Evolutionary conservation across 768 basidiomycete genomes (phyloP), one percentile per base, ranked within the genome.

Genomic region (Xerocomellus dryophilus): DNA sequence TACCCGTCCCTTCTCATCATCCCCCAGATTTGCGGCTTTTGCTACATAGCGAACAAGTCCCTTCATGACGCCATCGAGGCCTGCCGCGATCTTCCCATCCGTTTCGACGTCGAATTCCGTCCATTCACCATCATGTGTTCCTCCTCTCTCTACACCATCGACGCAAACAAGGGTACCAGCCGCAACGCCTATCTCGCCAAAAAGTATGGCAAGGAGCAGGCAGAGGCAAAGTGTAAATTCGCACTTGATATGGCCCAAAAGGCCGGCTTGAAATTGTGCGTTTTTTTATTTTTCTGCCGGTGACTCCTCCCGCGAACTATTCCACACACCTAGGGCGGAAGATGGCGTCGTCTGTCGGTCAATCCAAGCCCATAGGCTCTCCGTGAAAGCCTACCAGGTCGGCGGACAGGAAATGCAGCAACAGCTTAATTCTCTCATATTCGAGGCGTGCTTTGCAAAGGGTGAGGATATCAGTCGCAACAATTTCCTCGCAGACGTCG

Each of bases 291-390:
- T 50, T n/a, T 4, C 7, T 44, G 0, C 10, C 14, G 0, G 14
- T 21, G 7, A 15, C 38, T 7, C 43, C 21, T 18, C 44, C 12
- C 38, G 17, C 25, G 25, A 32, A 55, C 39, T 23, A 39, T 35
- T 20, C 23, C 32, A 43, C 44, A 2, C 41, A 21, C 27, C 2
- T 29, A 79, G 78, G 50, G 58, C 62, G 7, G 72, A 71, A 49
- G 75, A 74, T 29, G 75, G 76, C 2, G 56, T 63, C 20, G 56
- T 81, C 15, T 69, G 71, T 29, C 73, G 71, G 40, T 76, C 80
- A 25, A 73, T 59, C 18, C 64, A 71, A 15, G 73, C 73, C 3
- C 80, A 82, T 56, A 68, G 81, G 27, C 69, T 81, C 21, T 58
- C 80, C 9, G 71, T 69, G 34, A 74, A 76, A 45, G 77, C 78